phyloP scores from a whole-genome alignment of 805 yeast genomes.

The Cyberlindnera japonica region DNA sequence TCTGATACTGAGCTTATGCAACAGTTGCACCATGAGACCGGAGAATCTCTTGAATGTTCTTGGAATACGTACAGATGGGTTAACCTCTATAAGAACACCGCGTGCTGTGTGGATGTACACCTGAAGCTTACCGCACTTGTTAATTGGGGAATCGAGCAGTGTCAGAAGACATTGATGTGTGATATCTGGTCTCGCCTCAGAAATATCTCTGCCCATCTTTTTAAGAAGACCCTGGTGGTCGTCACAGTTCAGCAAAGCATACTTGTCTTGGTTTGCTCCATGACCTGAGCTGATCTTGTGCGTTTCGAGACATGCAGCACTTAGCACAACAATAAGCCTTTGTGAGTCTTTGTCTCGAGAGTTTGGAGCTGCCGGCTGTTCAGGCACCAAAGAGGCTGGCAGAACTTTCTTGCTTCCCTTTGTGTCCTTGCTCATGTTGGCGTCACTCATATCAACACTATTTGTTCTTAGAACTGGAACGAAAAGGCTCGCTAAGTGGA shows the following conservation, averaged over 20 bases:
- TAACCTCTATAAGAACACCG: constrained; percentile 92
- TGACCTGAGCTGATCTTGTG: constrained; percentile 75
- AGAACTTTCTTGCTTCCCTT: constrained; percentile 25
- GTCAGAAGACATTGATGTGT: constrained; percentile 97
- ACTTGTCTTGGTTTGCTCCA: constrained; percentile 84
- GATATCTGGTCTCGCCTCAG: constrained; percentile 98
- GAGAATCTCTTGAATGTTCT: constrained; percentile 97
- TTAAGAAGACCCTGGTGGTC: constrained; percentile 95
- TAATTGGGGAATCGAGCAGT: constrained; percentile 92
- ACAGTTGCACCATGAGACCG: constrained; percentile 94
- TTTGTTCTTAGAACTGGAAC: constrained; percentile 2
- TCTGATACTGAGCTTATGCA: constrained; percentile 88
- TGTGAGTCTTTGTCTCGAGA: constrained; percentile 85
- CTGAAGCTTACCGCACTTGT: constrained; percentile 95
- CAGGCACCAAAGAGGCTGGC: constrained; percentile 81
- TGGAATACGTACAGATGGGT: constrained; percentile 95
- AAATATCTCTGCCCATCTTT: constrained; percentile 95
- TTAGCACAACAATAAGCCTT: constrained; percentile 87
- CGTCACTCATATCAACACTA: constrained; percentile 1
- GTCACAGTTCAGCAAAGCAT: constrained; percentile 91
- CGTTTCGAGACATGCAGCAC: constrained; percentile 94
- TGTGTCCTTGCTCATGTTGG: constrained; percentile 19
- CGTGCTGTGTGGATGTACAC: constrained; percentile 95
- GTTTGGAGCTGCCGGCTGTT: constrained; percentile 74
- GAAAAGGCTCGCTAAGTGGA: constrained; percentile 1